Evolutionary conservation across 352 stramenopile species (phyloP), one percentile per base, ranked within the genome.

Genomic region (Pythium guiyangense): DNA sequence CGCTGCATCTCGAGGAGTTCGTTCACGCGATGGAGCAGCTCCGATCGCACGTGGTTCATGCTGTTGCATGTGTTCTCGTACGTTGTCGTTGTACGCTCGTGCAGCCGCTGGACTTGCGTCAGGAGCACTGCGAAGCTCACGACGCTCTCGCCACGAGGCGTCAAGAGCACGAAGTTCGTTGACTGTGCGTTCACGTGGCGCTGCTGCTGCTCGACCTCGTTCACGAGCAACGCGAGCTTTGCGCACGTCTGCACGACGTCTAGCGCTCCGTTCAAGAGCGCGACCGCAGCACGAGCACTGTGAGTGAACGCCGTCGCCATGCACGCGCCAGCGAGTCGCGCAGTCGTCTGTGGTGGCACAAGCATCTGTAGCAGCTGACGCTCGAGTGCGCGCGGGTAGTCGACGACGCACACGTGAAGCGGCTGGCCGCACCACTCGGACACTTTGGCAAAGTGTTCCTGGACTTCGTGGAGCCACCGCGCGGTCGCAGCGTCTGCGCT

Each of bases 161-260:
- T 43, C 20, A 26, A 42, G 49, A 64, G 18, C 14, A 31, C 59
- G n/a, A 2, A 6, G 34, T 14, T 49, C 50, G 3, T 10, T 37
- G 31, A 6, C 31, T 37, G 31, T 12, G 31, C 31, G 31, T 10
- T 37, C 31, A 6, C 10, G 6, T 37, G 31, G 5, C 12, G 31
- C 1, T 12, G 31, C 31, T 12, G 31, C 6, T 10, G 31, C 31
- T 54, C 51, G 17, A 34, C 44, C 31, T 59, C 45, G 51, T 64
- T 55, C 26, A 64, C 51, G 25, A 64, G 51, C 51, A 64, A 14
- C 20, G 51, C 50, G 37, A 64, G 50, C 37, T 64, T 51, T 9
- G 22, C 45, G 31, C 58, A 59, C 11, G 9, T 6, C 37, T 48
- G 35, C 6, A 64, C 35, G 6, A 54, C 51, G 4, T 49, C 37